These are phyloP conservation scores for Talinum fruticosum DNA, from an alignment of 148 eudicot genomes.

Conservation along the genomic window DNA sequence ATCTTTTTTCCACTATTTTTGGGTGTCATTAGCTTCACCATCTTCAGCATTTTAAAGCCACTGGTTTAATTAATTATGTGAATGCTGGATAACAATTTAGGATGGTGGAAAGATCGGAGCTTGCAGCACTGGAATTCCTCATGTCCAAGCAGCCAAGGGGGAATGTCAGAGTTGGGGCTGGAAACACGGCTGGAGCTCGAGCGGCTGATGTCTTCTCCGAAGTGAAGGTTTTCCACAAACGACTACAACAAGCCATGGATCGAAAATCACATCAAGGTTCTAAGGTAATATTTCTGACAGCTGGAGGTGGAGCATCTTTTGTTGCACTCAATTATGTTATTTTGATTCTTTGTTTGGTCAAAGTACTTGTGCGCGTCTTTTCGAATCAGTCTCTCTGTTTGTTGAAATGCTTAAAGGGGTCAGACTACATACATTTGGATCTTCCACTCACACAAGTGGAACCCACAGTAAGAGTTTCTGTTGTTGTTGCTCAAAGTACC, in stretches of 20 bases:
- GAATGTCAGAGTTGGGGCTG: constrained; percentile 64
- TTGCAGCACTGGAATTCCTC: constrained; percentile 80
- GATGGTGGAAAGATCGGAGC: constrained; percentile 68
- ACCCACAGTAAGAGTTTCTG: no score
- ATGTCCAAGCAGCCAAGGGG: constrained; percentile 96
- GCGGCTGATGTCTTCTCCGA: constrained; percentile 65
- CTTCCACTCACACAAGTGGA: no score
- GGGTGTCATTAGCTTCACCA: not conserved
- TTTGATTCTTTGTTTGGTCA: no score
- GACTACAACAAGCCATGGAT: constrained; percentile 39
- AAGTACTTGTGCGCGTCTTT: no score
- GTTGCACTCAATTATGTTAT: not conserved
- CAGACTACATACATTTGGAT: no score
- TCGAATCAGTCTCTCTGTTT: no score
- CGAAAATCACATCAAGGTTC: constrained; percentile 37
- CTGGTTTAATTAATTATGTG: not conserved
- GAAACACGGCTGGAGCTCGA: constrained; percentile 71
- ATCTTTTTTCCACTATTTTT: not conserved
- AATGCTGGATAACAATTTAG: constrained; percentile 28
- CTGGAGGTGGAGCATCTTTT: not conserved
- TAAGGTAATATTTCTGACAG: constrained; percentile 30
- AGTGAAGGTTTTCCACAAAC: constrained; percentile 51
- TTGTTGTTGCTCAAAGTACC: no score
- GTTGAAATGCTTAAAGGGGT: no score
- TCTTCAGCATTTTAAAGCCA: not conserved